Evolutionary conservation across 1,284 basidiomycete species (phyloP).

Genomic region (Puccinia polysora): DNA sequence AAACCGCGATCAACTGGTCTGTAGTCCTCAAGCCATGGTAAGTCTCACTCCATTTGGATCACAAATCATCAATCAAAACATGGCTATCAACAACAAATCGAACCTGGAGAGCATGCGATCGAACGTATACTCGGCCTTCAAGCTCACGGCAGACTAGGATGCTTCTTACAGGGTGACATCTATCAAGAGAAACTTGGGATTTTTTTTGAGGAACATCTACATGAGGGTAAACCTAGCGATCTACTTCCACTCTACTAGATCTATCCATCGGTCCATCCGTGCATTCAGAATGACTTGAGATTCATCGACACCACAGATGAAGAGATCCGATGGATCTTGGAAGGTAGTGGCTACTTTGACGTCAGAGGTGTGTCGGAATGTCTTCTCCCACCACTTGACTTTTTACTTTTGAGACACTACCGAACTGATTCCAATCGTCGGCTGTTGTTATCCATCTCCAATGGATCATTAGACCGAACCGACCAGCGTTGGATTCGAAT

Average conservation of each 20-base stretch:
- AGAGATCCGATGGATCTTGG: slow-evolving; percentile 77
- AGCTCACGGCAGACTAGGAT: slow-evolving; percentile 56
- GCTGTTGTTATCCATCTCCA: slow-evolving; percentile 40
- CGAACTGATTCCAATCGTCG: too few species aligned
- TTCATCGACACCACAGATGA: too few species aligned
- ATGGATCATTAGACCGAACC: slow-evolving; percentile 54
- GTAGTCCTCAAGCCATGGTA: slow-evolving; percentile 30
- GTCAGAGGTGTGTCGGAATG: slow-evolving; percentile 61
- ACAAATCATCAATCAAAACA: background rate
- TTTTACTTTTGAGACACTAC: background rate
- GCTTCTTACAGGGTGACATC: slow-evolving; percentile 65
- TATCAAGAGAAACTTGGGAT: slow-evolving; percentile 72
- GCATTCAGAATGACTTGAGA: background rate
- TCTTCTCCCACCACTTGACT: background rate
- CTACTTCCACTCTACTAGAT: too few species aligned
- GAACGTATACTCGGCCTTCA: background rate
- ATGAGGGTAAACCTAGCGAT: too few species aligned
- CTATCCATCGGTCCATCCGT: too few species aligned
- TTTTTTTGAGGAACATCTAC: slow-evolving; percentile 73
- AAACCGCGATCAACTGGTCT: slow-evolving; percentile 26
- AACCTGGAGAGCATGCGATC: background rate
- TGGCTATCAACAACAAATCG: background rate
- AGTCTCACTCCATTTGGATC: too few species aligned
- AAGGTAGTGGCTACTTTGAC: slow-evolving; percentile 78
- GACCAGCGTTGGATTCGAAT: slow-evolving; percentile 70